Percentiles rank a stretch among this genome's conserved stretches.
phyloP scores from a whole-genome alignment of 768 basidiomycete species.

The Coprinopsis marcescibilis region DNA sequence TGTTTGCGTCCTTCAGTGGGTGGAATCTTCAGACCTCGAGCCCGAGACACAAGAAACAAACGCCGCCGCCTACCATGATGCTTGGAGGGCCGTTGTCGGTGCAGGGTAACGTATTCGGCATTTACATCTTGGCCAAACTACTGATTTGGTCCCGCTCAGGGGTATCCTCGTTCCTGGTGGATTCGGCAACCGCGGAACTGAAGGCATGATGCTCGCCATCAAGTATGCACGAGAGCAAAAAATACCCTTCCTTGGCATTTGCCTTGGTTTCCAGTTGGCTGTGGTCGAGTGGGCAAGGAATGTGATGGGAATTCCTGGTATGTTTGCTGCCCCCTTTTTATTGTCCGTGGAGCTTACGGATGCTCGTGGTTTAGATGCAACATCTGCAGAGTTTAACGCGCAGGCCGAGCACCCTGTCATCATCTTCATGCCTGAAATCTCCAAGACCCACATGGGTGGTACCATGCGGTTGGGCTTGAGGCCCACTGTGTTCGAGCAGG shows the following conservation, averaged over 20 bases:
- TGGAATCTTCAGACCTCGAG: constrained; percentile 91
- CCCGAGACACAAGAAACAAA: constrained; percentile 68
- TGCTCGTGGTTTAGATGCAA: constrained; percentile 75
- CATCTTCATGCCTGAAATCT: constrained; percentile 99
- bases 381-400: constrained; percentile 75
- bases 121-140: background rate
- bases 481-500: constrained; percentile 84
- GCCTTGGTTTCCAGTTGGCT: constrained; percentile 94
- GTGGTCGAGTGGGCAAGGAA: constrained; percentile 93
- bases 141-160: constrained; percentile 30
- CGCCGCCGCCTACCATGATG: constrained; percentile 90
- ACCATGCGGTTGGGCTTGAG: constrained; percentile 99
- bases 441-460: constrained; percentile 95
- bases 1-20: constrained; percentile 60
- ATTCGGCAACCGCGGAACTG: constrained; percentile 88
- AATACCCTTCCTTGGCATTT: constrained; percentile 93
- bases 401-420: constrained; percentile 65
- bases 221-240: constrained; percentile 96
- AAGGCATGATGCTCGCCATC: constrained; percentile 98
- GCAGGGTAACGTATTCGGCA: constrained; percentile 74
- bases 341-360: background rate
- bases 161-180: constrained; percentile 98
- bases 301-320: constrained; percentile 67
- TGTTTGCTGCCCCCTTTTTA: constrained; percentile 12
- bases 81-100: constrained; percentile 88